A percentile compares a stretch with the other conserved stretches of the same genome.
These are phyloP conservation scores for Rutstroemia sp. DNA, from an alignment of 2,329 filamentous ascomycete species.

Conservation along the genomic window DNA sequence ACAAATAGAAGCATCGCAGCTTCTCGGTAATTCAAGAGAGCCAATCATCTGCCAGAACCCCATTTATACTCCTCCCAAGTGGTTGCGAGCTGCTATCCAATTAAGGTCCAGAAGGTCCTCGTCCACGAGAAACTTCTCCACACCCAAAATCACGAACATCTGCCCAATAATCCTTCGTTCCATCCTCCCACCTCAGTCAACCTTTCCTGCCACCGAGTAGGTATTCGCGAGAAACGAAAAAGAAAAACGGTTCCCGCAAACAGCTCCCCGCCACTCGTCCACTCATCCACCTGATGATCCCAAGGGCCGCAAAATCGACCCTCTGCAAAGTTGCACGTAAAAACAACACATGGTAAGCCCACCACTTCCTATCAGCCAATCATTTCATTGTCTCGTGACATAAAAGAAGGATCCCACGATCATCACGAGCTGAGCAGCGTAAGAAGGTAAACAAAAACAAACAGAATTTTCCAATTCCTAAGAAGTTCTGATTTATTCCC, in stretches of 20 bases:
- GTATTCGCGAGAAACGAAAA: not conserved
- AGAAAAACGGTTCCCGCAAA: not conserved
- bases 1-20: not conserved
- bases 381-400: not conserved
- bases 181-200: not conserved
- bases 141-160: not conserved
- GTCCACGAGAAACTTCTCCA: not conserved
- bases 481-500: not conserved
- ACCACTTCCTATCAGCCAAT: not conserved
- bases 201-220: not conserved
- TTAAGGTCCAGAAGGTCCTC: not conserved
- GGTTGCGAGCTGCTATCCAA: not conserved
- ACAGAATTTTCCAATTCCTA: not conserved
- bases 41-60: not conserved
- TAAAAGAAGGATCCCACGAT: not conserved
- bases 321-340: not conserved
- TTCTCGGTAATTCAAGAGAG: not conserved
- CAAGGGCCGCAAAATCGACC: not conserved
- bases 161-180: slow-evolving; percentile 1
- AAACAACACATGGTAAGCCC: not conserved
- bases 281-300: not conserved
- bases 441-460: not conserved
- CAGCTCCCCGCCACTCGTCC: not conserved
- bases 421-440: slow-evolving; percentile 1
- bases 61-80: not conserved